Evolutionary conservation across 345 rosid species (phyloP).

Genomic region (Salix exigua): DNA sequence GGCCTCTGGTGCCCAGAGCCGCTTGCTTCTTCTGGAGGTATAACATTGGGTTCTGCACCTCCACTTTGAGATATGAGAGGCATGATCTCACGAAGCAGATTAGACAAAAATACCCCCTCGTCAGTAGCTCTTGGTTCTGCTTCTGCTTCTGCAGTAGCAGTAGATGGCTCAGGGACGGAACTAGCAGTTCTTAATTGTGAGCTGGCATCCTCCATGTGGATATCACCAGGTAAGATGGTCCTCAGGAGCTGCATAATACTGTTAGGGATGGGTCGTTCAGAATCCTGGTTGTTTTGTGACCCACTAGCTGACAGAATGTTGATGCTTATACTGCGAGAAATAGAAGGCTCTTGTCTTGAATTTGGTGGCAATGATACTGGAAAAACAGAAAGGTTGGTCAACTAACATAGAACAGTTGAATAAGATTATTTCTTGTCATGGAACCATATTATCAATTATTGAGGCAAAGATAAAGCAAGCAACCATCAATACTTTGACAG

Average conservation of each 20-base stretch:
- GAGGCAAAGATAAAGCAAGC: not conserved
- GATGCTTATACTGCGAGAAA: slow-evolving; percentile 33
- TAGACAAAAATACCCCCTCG: slow-evolving; percentile 59
- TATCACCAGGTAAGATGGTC: slow-evolving; percentile 51
- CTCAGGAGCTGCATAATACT: slow-evolving; percentile 49
- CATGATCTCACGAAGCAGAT: slow-evolving; percentile 62
- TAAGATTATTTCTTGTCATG: not conserved
- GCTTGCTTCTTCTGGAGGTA: slow-evolving; percentile 23
- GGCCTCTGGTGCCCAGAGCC: slow-evolving; percentile 1
- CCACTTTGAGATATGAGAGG: slow-evolving; percentile 46
- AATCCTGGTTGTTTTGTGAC: slow-evolving; percentile 37
- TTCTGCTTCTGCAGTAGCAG: slow-evolving; percentile 32
- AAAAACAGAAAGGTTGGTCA: slow-evolving; percentile 12
- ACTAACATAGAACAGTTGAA: not conserved
- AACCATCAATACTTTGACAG: not conserved
- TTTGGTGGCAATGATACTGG: slow-evolving; percentile 39
- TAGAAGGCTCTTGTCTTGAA: slow-evolving; percentile 34
- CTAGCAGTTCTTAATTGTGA: slow-evolving; percentile 30
- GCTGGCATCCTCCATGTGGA: slow-evolving; percentile 41
- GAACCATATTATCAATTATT: not conserved
- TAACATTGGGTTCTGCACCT: slow-evolving; percentile 21
- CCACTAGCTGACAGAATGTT: slow-evolving; percentile 41
- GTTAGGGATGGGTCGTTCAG: slow-evolving; percentile 41
- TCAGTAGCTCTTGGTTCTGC: slow-evolving; percentile 39
- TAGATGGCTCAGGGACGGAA: slow-evolving; percentile 26